Conservation (phyloP, 805 yeast species). For the Tetrapisispora iriomotensis region DNA sequence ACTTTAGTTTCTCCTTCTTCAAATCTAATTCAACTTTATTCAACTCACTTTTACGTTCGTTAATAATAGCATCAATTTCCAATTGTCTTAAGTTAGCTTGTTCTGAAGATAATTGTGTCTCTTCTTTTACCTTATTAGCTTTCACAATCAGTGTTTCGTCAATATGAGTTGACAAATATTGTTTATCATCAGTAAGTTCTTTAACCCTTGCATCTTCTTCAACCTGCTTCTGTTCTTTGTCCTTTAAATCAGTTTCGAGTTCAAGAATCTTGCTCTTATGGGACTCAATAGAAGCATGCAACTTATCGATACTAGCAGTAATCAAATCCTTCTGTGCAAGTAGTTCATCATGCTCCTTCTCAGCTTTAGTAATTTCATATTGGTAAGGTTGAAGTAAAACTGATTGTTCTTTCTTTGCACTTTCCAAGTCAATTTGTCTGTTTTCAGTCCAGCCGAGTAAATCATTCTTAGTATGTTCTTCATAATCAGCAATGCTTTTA, state of each 20-base stretch:
- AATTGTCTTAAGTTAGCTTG: constrained; percentile 31
- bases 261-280: constrained; percentile 30
- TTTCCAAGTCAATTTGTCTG: constrained; percentile 23
- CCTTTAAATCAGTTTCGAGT: constrained; percentile 27
- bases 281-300: constrained; percentile 27
- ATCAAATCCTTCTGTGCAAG: constrained; percentile 30
- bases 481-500: constrained; percentile 18
- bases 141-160: constrained; percentile 17
- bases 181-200: constrained; percentile 27
- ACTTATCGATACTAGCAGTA: constrained; percentile 35
- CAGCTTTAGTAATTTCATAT: constrained; percentile 33
- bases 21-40: constrained; percentile 29
- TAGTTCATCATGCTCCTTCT: constrained; percentile 28
- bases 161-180: constrained; percentile 17
- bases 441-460: constrained; percentile 20
- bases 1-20: constrained; percentile 27
- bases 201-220: constrained; percentile 27
- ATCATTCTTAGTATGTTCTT: constrained; percentile 16
- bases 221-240: constrained; percentile 21
- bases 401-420: constrained; percentile 26
- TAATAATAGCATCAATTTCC: constrained; percentile 31
- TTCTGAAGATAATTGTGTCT: constrained; percentile 27
- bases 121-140: constrained; percentile 30
- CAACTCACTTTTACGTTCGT: constrained; percentile 30
- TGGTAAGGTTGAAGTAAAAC: constrained; percentile 35